phyloP scores from a whole-genome alignment of 164 flowering plant genomes.

The Liriodendron chinense region DNA sequence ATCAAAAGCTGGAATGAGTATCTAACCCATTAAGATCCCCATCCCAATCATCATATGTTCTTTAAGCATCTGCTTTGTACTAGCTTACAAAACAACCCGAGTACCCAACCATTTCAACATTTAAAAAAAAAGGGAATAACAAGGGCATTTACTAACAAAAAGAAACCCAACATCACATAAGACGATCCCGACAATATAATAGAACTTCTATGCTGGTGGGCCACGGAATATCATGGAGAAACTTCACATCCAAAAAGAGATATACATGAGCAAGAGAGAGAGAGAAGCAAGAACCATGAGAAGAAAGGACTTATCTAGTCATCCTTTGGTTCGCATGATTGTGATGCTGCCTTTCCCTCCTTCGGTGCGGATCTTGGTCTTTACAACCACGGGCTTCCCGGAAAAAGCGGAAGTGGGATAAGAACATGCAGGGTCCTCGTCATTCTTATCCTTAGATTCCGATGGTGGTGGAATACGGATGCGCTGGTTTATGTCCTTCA shows the following conservation, averaged over 20 bases:
- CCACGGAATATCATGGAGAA: too few species aligned
- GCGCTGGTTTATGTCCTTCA: conserved; percentile 86
- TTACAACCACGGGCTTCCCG: conserved; percentile 93
- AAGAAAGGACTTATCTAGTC: conserved; percentile 21
- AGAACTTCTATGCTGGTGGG: too few species aligned
- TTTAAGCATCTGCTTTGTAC: too few species aligned
- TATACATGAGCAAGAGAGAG: conserved; percentile 2
- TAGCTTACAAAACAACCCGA: too few species aligned
- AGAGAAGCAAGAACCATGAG: neutral
- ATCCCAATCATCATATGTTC: too few species aligned
- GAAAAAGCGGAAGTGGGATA: conserved; percentile 89
- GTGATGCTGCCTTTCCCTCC: conserved; percentile 98
- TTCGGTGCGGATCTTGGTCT: conserved; percentile 87
- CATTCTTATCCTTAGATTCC: conserved; percentile 35
- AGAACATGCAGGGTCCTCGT: conserved; percentile 41
- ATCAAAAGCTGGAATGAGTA: too few species aligned
- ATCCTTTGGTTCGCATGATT: conserved; percentile 91
- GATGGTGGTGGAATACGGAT: conserved; percentile 73
- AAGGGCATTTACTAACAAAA: too few species aligned
- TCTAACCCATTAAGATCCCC: too few species aligned
- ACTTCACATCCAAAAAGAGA: neutral
- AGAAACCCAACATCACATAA: too few species aligned
- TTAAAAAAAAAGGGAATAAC: too few species aligned
- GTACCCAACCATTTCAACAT: too few species aligned
- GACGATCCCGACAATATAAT: too few species aligned